phyloP scores from a whole-genome alignment of 495 filamentous ascomycete species.

The Neurospora cerealis region DNA sequence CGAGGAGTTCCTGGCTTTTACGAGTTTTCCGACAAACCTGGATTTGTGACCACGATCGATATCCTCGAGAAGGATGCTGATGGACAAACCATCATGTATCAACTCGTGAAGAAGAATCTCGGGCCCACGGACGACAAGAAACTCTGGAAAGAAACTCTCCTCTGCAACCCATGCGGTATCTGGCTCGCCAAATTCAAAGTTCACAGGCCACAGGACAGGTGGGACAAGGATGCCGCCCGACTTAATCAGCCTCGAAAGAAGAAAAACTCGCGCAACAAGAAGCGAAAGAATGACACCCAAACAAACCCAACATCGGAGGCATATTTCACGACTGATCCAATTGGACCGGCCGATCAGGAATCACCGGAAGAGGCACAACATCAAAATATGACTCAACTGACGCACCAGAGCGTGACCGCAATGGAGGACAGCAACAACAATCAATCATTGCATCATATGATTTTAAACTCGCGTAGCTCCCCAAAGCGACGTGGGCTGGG shows the following conservation, averaged over 20 bases:
- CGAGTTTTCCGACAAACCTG: conserved; percentile 56
- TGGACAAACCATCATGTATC: conserved; percentile 50
- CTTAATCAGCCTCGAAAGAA: conserved; percentile 40
- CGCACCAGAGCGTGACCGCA: conserved; percentile 20
- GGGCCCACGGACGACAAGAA: conserved; percentile 46
- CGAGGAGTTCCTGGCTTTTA: conserved; percentile 51
- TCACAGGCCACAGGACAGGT: conserved; percentile 75
- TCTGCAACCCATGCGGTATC: conserved; percentile 94
- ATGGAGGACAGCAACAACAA: conserved; percentile 23
- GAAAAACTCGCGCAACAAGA: conserved; percentile 32
- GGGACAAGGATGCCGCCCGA: conserved; percentile 56
- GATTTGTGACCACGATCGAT: conserved; percentile 53
- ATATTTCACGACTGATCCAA: conserved; percentile 36
- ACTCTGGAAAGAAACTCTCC: conserved; percentile 55
- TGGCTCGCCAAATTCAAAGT: conserved; percentile 81
- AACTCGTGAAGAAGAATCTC: conserved; percentile 69
- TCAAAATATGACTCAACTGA: conserved; percentile 18
- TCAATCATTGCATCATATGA: neutral
- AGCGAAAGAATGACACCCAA: conserved; percentile 32
- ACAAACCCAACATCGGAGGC: conserved; percentile 39
- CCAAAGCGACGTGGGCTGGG: conserved; percentile 22
- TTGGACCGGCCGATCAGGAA: conserved; percentile 26
- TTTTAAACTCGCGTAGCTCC: conserved; percentile 27
- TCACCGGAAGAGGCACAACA: conserved; percentile 17
- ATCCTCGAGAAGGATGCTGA: conserved; percentile 50